Base-by-base conservation (phyloP, 1,139 yeast genomes). In the Geotrichum carabidarum region DNA sequence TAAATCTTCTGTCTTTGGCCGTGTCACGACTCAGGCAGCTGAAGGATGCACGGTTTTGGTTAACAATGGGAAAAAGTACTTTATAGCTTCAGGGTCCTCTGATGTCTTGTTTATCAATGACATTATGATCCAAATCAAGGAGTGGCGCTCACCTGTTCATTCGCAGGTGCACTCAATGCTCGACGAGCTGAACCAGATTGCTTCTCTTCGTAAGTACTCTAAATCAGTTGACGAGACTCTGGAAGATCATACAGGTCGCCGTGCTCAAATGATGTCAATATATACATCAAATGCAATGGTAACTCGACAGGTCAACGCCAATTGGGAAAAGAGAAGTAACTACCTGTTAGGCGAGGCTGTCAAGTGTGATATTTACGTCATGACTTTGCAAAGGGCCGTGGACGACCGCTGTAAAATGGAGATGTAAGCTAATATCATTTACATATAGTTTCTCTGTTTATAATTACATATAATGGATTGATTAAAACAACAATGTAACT, bases 251-350 rank as follows among this genome's bases (percentile, higher is more conserved):
- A 62, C 63, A 22, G 60, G 54, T n/a, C 43, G 52, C 12, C 44
- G 57, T 14, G 55, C 48, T 7, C 51, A 49, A 12, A 51, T 61
- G 48, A 37, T 56, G 42, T 35, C 52, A 17, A 48, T 54, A 11
- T 58, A 53, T 36, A 43, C 43, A 9, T 22, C 45, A 5, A 34
- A 34, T 5, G n/a, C 37, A 8, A 14, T 45, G 22, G 66, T 67
- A 15, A 57, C 62, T 11, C 51, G 64, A 11, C 62, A 67, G 9
- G 72, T 69, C 1, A 62, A 62, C 48, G 35, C 57, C 47, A 71
- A 71, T 55, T 71, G 73, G 73, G 71, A 69, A 45, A 60, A 60
- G 45, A 62, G 65, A 48, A 63, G 65, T 8, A 68, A 63, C 46
- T 65, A 65, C 50, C 55, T 71, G 52, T 59, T 65, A 46, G 59